Evolutionary conservation across 352 stramenopile species (phyloP), one percentile per base, ranked within the genome.

Genomic region (Elongisporangium anandrum): DNA sequence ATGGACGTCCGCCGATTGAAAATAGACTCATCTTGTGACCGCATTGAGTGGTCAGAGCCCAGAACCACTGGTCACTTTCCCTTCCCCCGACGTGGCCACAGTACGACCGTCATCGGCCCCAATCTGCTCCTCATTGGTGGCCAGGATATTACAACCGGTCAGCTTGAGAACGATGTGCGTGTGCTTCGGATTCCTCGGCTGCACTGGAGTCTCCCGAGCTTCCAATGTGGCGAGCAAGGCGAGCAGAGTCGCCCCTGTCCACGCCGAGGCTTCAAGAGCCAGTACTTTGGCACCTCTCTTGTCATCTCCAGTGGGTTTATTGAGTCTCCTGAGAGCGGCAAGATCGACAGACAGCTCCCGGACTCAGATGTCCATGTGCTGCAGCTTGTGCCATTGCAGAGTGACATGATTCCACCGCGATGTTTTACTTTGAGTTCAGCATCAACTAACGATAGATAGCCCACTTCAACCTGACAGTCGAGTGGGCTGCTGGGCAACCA

Each of bases 251-350:
- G 29, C 19, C 80, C 82, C 20, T 84, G 82, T 54, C 69, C 82
- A 50, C 80, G 80, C 1, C 69, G 80, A 50, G 82, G 82, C n/a
- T 90, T 90, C 70, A 92, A 90, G 68, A 86, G 69, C 48, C 82
- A 89, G 60, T 92, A 72, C 63, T 89, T 92, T 63, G 79, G 83
- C 68, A 90, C 79, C 5, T 83, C 80, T 15, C 61, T 90, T 39
- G 71, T 90, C 20, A 67, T 92, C 52, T 88, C 79, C n/a, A 89
- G 80, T 41, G 83, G 82, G 48, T 92, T 92, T 45, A 72, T 90
- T 16, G 69, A 63, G 19, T 73, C 74, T 19, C 52, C 48, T 0
- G 47, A 57, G 53, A 73, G 61, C n/a, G 64, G 67, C 22, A 78
- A 77, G 59, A 69, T 79, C 5, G 73, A 88, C 41, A 66, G 66